These are phyloP conservation scores for Pyrenophora teres DNA, from an alignment of 2,329 filamentous ascomycete species.

Conservation along the genomic window DNA sequence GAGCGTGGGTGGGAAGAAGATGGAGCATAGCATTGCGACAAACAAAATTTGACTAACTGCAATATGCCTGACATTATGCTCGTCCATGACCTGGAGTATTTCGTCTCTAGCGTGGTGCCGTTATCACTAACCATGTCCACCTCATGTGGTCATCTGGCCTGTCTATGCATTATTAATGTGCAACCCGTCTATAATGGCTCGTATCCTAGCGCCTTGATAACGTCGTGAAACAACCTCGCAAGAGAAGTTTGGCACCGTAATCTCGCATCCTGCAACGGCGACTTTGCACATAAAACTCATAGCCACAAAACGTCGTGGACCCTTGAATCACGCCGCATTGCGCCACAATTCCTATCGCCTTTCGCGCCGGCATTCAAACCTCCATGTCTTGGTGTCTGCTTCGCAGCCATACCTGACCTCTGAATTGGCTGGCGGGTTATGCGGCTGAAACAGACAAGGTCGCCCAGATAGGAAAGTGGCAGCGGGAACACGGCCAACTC, in stretches of 20 bases:
- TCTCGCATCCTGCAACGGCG: neutral
- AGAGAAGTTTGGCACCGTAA: neutral
- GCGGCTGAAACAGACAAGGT: constrained; percentile 7
- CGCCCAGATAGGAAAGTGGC: constrained; percentile 19
- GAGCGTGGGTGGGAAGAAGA: neutral
- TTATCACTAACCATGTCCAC: neutral
- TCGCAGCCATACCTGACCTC: neutral
- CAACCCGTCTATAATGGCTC: too few relatives aligned
- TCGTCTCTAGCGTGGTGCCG: neutral
- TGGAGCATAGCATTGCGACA: neutral
- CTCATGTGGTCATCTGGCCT: neutral
- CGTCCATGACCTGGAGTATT: neutral
- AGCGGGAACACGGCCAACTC: constrained; percentile 8
- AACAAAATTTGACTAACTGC: neutral
- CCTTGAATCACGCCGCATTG: neutral
- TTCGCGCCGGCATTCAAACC: neutral
- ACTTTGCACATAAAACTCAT: neutral
- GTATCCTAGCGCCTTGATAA: too few relatives aligned
- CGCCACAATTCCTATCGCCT: constrained; percentile 5
- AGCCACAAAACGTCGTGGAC: neutral
- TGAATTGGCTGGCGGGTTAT: constrained; percentile 12
- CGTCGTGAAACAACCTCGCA: too few relatives aligned
- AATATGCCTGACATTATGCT: neutral
- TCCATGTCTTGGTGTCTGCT: neutral
- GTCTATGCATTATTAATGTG: too few relatives aligned